These are phyloP conservation scores for Clitoria ternatea DNA, from an alignment of 306 rosid species.

Conservation along the genomic window DNA sequence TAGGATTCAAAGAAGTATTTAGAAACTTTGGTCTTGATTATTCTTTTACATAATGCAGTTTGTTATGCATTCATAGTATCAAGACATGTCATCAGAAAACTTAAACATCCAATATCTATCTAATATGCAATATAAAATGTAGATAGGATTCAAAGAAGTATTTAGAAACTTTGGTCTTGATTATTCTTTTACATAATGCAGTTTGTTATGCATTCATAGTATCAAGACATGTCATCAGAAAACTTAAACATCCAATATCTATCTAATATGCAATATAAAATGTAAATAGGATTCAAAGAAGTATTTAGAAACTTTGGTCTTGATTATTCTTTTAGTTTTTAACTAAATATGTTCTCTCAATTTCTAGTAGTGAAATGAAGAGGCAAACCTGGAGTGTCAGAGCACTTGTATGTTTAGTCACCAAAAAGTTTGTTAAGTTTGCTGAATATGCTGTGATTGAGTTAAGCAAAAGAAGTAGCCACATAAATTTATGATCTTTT, in stretches of 20 bases:
- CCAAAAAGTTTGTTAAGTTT: conserved; percentile 92
- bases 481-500: conserved; percentile 69
- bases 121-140: neutral
- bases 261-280: neutral
- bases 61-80: neutral
- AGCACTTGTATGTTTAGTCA: conserved; percentile 96
- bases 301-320: too few species aligned
- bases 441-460: conserved; percentile 84
- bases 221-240: neutral
- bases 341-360: neutral
- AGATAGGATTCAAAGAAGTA: too few species aligned
- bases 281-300: too few species aligned
- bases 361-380: neutral
- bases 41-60: too few species aligned
- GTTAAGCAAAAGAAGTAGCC: conserved; percentile 85
- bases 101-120: too few species aligned
- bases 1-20: too few species aligned
- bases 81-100: neutral
- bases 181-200: too few species aligned
- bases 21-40: too few species aligned
- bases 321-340: neutral
- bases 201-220: neutral
- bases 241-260: neutral
- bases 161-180: too few species aligned
- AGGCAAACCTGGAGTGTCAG: conserved; percentile 84